A percentile compares a stretch with the other conserved stretches of the same genome.
Conservation (phyloP, 208 protist genomes). For the Trichomonas vaginalis region DNA sequence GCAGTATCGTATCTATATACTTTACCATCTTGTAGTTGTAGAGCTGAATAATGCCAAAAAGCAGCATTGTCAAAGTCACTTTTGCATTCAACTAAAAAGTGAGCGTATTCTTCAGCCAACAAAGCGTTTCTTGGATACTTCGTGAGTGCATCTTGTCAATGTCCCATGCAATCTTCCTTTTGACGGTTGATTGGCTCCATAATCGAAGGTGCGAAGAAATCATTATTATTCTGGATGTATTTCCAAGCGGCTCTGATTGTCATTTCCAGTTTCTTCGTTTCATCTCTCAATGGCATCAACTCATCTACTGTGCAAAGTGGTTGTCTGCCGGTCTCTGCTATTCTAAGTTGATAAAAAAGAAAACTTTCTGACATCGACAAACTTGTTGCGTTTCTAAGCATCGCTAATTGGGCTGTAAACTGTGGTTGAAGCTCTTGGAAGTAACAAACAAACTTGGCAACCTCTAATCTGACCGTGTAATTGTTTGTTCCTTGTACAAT, state of each 20-base stretch:
- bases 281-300: background rate
- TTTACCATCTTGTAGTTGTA: background rate
- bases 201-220: background rate
- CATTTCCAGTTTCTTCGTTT: background rate
- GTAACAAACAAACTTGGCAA: background rate
- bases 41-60: background rate
- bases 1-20: background rate
- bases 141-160: background rate
- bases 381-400: background rate
- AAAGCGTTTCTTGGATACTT: slow-evolving; percentile 3
- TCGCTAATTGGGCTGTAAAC: background rate
- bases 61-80: background rate
- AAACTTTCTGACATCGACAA: background rate
- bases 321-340: background rate
- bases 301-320: background rate
- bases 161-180: background rate
- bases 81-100: background rate
- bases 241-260: background rate
- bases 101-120: background rate
- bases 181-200: background rate
- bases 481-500: background rate
- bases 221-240: background rate
- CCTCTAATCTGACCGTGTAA: background rate
- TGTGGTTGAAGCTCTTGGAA: background rate
- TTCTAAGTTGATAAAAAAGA: background rate